Evolutionary conservation across 2,329 filamentous ascomycete genomes (phyloP).

Genomic region (Ustilaginoidea virens): DNA sequence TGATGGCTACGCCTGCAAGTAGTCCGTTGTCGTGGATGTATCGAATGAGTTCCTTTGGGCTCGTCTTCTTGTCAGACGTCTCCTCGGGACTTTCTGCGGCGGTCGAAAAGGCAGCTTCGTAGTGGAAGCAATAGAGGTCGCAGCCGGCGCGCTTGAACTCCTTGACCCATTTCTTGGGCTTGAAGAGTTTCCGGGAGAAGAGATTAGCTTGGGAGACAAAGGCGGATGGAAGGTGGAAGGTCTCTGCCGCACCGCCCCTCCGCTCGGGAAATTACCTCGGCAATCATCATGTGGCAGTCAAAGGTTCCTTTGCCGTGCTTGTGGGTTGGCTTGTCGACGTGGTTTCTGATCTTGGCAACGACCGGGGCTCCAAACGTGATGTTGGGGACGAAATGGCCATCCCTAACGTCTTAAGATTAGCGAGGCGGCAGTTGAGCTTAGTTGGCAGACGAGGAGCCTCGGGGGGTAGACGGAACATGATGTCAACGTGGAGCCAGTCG

Average conservation of each 20-base stretch:
- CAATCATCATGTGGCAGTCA: slow-evolving; percentile 99
- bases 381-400: slow-evolving; percentile 97
- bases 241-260: neutral
- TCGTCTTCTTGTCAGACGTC: slow-evolving; percentile 56
- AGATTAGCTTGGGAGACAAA: no score
- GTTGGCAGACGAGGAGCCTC: no score
- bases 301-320: slow-evolving; percentile 76
- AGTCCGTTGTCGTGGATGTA: slow-evolving; percentile 84
- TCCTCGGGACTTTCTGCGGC: slow-evolving; percentile 67
- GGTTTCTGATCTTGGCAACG: slow-evolving; percentile 79
- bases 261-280: slow-evolving; percentile 49
- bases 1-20: slow-evolving; percentile 87
- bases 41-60: slow-evolving; percentile 67
- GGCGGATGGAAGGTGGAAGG: no score
- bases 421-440: slow-evolving; percentile 8
- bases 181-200: slow-evolving; percentile 1
- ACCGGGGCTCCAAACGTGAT: slow-evolving; percentile 94
- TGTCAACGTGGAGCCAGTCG: slow-evolving; percentile 91
- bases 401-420: slow-evolving; percentile 37
- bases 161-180: slow-evolving; percentile 97
- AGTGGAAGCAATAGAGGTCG: slow-evolving; percentile 99
- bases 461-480: slow-evolving; percentile 39
- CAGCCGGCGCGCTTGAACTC: slow-evolving; percentile 89
- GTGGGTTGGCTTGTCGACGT: slow-evolving; percentile 60
- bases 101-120: slow-evolving; percentile 84